Percentiles rank a stretch among this genome's conserved stretches.
These are phyloP conservation scores for Lathyrus tuberosus DNA, from an alignment of 306 rosid genomes.

Conservation along the genomic window DNA sequence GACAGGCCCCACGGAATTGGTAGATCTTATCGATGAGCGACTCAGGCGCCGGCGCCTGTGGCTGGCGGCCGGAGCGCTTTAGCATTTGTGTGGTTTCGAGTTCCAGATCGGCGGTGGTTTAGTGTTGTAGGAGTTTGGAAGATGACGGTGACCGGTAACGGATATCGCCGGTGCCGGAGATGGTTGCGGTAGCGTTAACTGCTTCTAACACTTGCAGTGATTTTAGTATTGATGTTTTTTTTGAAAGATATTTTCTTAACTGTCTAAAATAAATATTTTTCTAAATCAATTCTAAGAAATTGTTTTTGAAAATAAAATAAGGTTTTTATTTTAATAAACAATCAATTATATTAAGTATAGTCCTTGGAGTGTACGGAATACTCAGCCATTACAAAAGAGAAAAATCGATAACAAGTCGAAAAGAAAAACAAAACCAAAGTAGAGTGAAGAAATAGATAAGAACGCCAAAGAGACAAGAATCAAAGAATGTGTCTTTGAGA, in stretches of 20 bases:
- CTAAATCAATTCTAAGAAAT: no score
- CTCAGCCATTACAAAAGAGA: no score
- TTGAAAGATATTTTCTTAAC: background rate
- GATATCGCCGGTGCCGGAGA: background rate
- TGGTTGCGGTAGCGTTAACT: background rate
- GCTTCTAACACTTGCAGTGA: background rate
- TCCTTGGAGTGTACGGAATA: no score
- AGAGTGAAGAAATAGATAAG: no score
- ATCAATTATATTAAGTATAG: no score
- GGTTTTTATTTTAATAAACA: no score
- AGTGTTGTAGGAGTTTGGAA: constrained; percentile 55
- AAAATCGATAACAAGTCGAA: no score
- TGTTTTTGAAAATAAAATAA: no score
- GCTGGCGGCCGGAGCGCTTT: constrained; percentile 57
- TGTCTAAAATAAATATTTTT: no score
- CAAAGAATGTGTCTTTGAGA: no score
- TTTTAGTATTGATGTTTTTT: background rate
- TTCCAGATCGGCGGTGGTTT: constrained; percentile 41
- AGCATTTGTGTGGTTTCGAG: constrained; percentile 62
- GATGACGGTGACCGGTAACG: constrained; percentile 24
- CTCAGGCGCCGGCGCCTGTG: constrained; percentile 38
- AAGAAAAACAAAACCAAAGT: no score
- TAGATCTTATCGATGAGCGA: constrained; percentile 65
- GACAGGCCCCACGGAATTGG: constrained; percentile 59
- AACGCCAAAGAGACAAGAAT: no score